phyloP scores from a whole-genome alignment of 2,329 filamentous ascomycete species.

The Apiospora pterosperma region DNA sequence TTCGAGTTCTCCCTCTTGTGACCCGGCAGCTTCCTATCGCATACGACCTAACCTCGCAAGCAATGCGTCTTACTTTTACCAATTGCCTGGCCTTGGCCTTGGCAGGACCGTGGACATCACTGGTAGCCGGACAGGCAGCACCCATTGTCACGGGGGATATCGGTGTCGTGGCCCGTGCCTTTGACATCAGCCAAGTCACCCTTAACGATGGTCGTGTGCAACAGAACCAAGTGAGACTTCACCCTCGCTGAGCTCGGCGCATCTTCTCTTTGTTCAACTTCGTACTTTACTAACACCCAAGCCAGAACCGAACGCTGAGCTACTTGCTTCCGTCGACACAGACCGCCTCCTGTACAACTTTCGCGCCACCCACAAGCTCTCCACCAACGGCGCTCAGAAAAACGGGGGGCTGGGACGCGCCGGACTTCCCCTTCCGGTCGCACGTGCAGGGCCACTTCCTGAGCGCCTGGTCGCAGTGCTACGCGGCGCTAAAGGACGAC shows the following conservation, averaged over 20 bases:
- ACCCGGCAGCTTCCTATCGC: neutral
- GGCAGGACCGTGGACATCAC: neutral
- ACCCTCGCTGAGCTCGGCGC: too few relatives aligned
- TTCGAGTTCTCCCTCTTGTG: fast-evolving
- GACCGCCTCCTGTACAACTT: slow-evolving; percentile 48
- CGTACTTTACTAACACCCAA: neutral
- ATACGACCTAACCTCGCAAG: neutral
- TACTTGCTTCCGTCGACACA: slow-evolving; percentile 42
- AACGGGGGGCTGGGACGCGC: slow-evolving; percentile 53
- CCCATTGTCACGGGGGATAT: slow-evolving; percentile 24
- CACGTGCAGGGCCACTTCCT: slow-evolving; percentile 50
- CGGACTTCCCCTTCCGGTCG: slow-evolving; percentile 49
- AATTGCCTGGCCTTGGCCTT: neutral
- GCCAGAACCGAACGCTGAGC: slow-evolving; percentile 40
- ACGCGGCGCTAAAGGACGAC: slow-evolving; percentile 36
- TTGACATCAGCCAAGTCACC: slow-evolving; percentile 37
- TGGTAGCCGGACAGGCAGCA: slow-evolving; percentile 18
- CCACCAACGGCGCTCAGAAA: slow-evolving; percentile 39
- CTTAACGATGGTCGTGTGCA: slow-evolving; percentile 35
- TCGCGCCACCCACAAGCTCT: slow-evolving; percentile 41
- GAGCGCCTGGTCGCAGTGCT: slow-evolving; percentile 48
- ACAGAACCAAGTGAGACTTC: slow-evolving; percentile 29
- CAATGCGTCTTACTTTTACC: neutral
- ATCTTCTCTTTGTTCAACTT: too few relatives aligned
- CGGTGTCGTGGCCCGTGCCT: slow-evolving; percentile 31